A percentile compares a stretch with the other conserved stretches of the same genome.
These are phyloP conservation scores for Penicillium thymicola DNA, from an alignment of 2,329 filamentous ascomycete species.

Conservation along the genomic window DNA sequence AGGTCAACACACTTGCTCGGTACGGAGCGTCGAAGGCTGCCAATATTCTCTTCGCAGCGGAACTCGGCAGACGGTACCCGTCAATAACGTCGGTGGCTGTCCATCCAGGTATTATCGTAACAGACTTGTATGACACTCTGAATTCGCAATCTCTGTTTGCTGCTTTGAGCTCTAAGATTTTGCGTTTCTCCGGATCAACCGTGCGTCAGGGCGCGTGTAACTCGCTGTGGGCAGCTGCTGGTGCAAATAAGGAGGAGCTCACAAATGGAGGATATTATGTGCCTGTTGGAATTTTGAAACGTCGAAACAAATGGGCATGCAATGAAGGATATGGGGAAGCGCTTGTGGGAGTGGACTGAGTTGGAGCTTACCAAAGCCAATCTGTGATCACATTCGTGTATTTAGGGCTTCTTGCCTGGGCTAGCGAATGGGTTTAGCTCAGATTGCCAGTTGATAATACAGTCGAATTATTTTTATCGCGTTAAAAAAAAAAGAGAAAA, in stretches of 20 bases:
- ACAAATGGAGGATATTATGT: constrained; percentile 31
- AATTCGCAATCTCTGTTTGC: constrained; percentile 6
- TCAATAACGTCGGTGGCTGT: constrained; percentile 40
- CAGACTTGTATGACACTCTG: constrained; percentile 28
- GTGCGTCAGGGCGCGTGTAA: constrained; percentile 24
- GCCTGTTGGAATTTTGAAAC: constrained; percentile 28
- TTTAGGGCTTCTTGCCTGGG: background rate
- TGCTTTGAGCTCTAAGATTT: constrained; percentile 8
- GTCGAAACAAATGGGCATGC: constrained; percentile 24
- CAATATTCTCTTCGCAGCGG: constrained; percentile 45
- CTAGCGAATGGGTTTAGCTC: background rate
- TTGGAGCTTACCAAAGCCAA: constrained; percentile 23
- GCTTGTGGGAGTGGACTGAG: constrained; percentile 38
- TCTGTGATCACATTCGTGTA: background rate
- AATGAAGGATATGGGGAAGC: constrained; percentile 26
- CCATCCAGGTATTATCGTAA: constrained; percentile 46
- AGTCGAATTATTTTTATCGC: background rate
- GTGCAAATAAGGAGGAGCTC: constrained; percentile 24
- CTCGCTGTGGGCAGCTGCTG: constrained; percentile 31
- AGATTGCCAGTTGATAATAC: background rate
- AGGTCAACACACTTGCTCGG: constrained; percentile 31
- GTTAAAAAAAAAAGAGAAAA: too few relatives aligned
- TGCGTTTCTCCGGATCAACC: constrained; percentile 20
- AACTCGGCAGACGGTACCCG: constrained; percentile 40
- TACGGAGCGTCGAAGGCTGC: constrained; percentile 49